These are phyloP conservation scores for Heliocybe sulcata DNA, from an alignment of 1,284 basidiomycete genomes.

Conservation along the genomic window DNA sequence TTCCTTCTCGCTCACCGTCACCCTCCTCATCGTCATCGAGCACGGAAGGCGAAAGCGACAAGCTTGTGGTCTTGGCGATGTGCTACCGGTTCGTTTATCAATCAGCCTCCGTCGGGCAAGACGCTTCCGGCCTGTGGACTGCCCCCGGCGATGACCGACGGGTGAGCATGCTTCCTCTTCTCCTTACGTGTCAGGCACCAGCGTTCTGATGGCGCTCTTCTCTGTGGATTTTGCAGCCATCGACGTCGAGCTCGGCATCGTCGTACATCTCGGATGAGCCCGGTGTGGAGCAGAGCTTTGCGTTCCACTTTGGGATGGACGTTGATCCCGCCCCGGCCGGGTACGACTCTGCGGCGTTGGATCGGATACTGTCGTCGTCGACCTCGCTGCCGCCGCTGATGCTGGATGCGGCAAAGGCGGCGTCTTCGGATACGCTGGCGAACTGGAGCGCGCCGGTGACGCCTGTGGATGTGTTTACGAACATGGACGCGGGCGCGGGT, in stretches of 20 bases:
- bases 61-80: not conserved
- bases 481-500: too few species aligned
- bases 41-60: not conserved
- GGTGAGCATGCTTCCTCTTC: not conserved
- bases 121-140: not conserved
- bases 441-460: not conserved
- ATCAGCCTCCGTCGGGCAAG: not conserved
- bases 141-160: not conserved
- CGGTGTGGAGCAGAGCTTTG: not conserved
- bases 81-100: not conserved
- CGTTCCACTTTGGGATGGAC: not conserved
- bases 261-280: not conserved
- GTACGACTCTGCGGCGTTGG: not conserved
- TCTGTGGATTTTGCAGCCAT: not conserved
- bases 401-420: not conserved
- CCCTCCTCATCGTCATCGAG: not conserved
- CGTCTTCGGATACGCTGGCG: too few species aligned
- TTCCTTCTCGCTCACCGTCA: not conserved
- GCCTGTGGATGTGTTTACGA: not conserved
- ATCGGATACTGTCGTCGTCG: not conserved
- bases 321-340: not conserved
- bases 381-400: not conserved
- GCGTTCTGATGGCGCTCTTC: not conserved
- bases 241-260: not conserved
- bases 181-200: not conserved